Base-by-base conservation (phyloP, 2,329 filamentous ascomycete genomes). In the Aureobasidium leucospermi region DNA sequence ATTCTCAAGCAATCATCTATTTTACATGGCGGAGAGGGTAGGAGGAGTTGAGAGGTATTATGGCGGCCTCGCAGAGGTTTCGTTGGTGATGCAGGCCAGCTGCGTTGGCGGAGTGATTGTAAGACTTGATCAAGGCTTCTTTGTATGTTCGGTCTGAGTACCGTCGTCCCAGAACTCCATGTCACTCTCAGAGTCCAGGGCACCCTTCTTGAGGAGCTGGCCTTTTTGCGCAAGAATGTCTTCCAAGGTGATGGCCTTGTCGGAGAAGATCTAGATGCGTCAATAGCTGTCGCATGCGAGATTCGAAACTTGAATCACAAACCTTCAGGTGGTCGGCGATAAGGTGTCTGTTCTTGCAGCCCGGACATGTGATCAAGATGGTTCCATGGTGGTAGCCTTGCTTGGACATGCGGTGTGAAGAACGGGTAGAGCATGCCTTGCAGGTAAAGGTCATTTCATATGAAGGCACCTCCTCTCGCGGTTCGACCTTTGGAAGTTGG, bases 381-480 rank as follows among this genome's bases (percentile, higher is more conserved):
- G 90, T 93, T 38, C 94, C 94, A 63, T 86, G 81, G 74, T 97
- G 92, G 71, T 99, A 99, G 34, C 90, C 94, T 70, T 97, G 94
- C 74, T 97, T 96, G 32, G 90, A 90, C 67, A 99, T 80, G 53
- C 82, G 82, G 75, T 99, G 95, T 11, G 85, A 81, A n/a, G 90
- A 95, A 60, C 92, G 87, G 38, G 82, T 77, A 47, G 81, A 78
- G 76, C 94, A 99, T 58, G 70, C 68, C 61, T 88, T 86, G 81
- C 94, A 99, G 65, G 94, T 99, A 73, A 99, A 96, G 52, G 86
- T 89, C 64, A 99, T 81, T 66, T 90, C 82, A 75, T 97, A 99
- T 60, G 89, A 84, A 1, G 90, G 90, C 38, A 76, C 72, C 60
- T 77, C 70, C 6, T 71, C 67, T 60, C 57, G 36, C 32, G 61